Percentiles rank a stretch among this genome's conserved stretches.
Conservation (phyloP, 495 filamentous ascomycete species). For the Aspergillus olivimuriae region DNA sequence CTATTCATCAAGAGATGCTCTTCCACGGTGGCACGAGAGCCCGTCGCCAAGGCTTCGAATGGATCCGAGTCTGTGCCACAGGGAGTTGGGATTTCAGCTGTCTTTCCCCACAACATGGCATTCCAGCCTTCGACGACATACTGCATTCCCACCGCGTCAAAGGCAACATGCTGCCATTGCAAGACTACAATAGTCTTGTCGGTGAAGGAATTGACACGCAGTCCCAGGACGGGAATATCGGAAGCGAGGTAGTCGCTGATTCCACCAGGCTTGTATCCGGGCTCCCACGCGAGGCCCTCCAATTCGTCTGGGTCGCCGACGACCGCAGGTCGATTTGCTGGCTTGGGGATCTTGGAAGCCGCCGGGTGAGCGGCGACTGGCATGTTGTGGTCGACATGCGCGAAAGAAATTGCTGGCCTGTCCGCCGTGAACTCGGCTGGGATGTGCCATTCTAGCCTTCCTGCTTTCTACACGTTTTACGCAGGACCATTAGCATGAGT, state of each 20-base stretch:
- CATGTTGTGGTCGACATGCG: slow-evolving; percentile 27
- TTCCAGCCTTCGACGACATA: slow-evolving; percentile 19
- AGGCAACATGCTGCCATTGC: slow-evolving; percentile 22
- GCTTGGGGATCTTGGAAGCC: slow-evolving; percentile 20
- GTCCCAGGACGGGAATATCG: slow-evolving; percentile 40
- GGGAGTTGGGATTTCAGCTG: slow-evolving; percentile 11
- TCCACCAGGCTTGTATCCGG: slow-evolving; percentile 14
- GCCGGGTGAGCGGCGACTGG: slow-evolving; percentile 24
- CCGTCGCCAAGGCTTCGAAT: slow-evolving; percentile 10
- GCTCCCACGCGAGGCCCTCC: slow-evolving; percentile 15
- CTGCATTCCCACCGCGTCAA: slow-evolving; percentile 18
- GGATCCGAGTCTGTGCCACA: slow-evolving; percentile 9
- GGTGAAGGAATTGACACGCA: slow-evolving; percentile 44
- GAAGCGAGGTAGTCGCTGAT: slow-evolving; percentile 36
- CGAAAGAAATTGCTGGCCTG: slow-evolving; percentile 30
- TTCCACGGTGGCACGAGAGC: slow-evolving; percentile 4
- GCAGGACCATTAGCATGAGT: background rate
- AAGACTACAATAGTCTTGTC: slow-evolving; percentile 43
- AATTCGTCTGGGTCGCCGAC: slow-evolving; percentile 15
- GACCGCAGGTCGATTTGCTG: slow-evolving; percentile 9
- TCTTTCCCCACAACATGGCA: slow-evolving; percentile 17
- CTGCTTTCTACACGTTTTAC: slow-evolving; percentile 16
- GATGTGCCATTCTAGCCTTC: slow-evolving; percentile 39
- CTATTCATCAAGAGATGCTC: slow-evolving; percentile 6
- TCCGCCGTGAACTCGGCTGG: slow-evolving; percentile 28